Evolutionary conservation across 257 asterid genomes (phyloP).

Genomic region (Fraxinus anomala): DNA sequence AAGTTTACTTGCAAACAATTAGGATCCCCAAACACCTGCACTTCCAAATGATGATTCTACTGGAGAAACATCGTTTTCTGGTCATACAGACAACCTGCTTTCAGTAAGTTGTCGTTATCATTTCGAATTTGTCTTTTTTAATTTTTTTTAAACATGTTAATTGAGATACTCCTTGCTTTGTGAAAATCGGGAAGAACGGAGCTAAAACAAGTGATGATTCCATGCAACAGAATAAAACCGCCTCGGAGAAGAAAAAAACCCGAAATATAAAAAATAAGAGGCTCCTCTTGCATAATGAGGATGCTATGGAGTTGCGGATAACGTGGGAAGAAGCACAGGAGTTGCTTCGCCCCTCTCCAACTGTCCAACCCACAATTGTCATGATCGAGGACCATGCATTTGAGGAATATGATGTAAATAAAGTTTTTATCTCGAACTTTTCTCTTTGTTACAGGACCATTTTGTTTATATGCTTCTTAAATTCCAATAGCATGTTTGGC

Average conservation of each 20-base stretch:
- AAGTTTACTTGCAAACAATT: slow-evolving; percentile 28
- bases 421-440: slow-evolving; percentile 5
- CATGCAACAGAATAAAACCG: slow-evolving; percentile 33
- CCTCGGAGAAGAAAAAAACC: slow-evolving; percentile 69
- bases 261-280: slow-evolving; percentile 85
- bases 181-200: slow-evolving; percentile 55
- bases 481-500: slow-evolving; percentile 1
- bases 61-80: slow-evolving; percentile 58
- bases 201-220: slow-evolving; percentile 60
- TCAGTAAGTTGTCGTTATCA: slow-evolving; percentile 47
- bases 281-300: slow-evolving; percentile 77
- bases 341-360: slow-evolving; percentile 77
- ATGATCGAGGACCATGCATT: slow-evolving; percentile 70
- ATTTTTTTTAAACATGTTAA: slow-evolving; percentile 16
- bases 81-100: slow-evolving; percentile 49
- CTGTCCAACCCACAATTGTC: slow-evolving; percentile 56
- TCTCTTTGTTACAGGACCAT: not conserved
- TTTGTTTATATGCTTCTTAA: not conserved
- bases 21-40: slow-evolving; percentile 57
- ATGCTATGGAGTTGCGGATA: slow-evolving; percentile 65
- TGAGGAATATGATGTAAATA: slow-evolving; percentile 77
- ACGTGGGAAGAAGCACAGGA: slow-evolving; percentile 99
- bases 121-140: slow-evolving; percentile 13
- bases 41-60: slow-evolving; percentile 52
- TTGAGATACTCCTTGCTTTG: slow-evolving; percentile 15